Conservation (phyloP, 352 stramenopile genomes). For the Blastocystis sp. region DNA sequence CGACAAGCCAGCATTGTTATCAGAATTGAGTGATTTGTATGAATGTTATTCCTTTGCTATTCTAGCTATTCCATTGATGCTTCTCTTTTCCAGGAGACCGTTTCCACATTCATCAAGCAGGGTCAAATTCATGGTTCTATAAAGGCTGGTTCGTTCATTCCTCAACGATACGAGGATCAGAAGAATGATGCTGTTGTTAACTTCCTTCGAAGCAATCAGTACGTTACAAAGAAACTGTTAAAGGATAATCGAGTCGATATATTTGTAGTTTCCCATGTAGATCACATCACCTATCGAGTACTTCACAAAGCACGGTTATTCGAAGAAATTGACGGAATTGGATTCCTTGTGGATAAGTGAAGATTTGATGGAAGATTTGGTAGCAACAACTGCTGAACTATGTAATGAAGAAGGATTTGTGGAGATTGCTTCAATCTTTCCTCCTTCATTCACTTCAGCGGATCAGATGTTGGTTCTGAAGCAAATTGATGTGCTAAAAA, state of each 20-base stretch:
- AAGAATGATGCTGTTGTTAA: constrained; percentile 4
- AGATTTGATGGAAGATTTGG: constrained; percentile 1
- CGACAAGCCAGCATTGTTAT: not conserved
- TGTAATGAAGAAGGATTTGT: constrained; percentile 34
- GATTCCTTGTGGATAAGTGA: constrained; percentile 7
- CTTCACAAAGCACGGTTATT: constrained; percentile 34
- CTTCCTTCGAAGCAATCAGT: constrained; percentile 12
- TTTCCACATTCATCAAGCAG: not conserved
- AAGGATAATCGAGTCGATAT: not conserved
- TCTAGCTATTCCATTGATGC: not conserved
- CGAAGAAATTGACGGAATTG: not conserved
- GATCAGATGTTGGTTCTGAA: not conserved
- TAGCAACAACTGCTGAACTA: not conserved
- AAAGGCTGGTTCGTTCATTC: not conserved
- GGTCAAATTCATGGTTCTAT: not conserved
- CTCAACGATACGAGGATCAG: not conserved
- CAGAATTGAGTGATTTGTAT: constrained; percentile 31
- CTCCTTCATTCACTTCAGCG: not conserved
- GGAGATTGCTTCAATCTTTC: not conserved
- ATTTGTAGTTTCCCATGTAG: not conserved
- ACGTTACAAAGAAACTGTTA: constrained; percentile 17
- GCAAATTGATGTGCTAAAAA: not conserved
- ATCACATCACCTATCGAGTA: not conserved
- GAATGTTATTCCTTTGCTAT: not conserved
- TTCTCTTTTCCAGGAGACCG: not conserved